Percentiles rank a stretch among this genome's conserved stretches.
Conservation (phyloP, 768 basidiomycete genomes). For the Hypholoma sublateritium region DNA sequence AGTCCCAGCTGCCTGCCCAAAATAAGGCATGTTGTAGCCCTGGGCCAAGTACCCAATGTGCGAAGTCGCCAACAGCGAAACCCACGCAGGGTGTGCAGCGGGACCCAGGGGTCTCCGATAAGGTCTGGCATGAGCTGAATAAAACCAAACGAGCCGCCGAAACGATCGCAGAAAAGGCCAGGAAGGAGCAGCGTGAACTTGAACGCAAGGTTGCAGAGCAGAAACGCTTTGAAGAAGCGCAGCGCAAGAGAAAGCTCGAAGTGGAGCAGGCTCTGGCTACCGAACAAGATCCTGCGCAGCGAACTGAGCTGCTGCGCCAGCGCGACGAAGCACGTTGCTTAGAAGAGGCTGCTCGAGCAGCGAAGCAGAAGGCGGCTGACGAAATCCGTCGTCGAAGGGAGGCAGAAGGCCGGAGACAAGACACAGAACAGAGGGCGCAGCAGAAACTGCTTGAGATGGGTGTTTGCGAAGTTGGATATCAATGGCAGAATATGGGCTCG, state of each 20-base stretch:
- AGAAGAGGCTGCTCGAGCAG: conserved; percentile 14
- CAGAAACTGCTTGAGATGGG: conserved; percentile 44
- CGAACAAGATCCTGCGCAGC: conserved; percentile 20
- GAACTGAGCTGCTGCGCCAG: conserved; percentile 28
- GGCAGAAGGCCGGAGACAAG: conserved; percentile 18
- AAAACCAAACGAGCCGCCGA: not conserved
- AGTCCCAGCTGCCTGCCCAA: no score
- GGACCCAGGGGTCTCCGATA: conserved; percentile 10
- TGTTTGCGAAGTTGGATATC: conserved; percentile 34
- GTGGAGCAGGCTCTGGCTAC: not conserved
- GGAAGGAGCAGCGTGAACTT: not conserved
- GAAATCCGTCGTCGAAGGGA: conserved; percentile 16
- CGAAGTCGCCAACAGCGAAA: no score
- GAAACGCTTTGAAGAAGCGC: conserved; percentile 5
- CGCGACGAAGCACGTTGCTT: conserved; percentile 19
- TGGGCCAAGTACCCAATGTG: no score
- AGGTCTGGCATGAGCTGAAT: conserved; percentile 3
- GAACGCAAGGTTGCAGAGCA: not conserved
- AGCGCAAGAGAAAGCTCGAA: not conserved
- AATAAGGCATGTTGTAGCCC: no score
- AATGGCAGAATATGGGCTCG: conserved; percentile 45
- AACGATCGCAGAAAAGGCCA: conserved; percentile 2
- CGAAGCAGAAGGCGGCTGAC: conserved; percentile 14
- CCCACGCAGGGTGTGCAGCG: not conserved
- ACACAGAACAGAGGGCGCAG: conserved; percentile 44